phyloP scores from a whole-genome alignment of 2,329 filamentous ascomycete species.

The Cyclaneusma minus region DNA sequence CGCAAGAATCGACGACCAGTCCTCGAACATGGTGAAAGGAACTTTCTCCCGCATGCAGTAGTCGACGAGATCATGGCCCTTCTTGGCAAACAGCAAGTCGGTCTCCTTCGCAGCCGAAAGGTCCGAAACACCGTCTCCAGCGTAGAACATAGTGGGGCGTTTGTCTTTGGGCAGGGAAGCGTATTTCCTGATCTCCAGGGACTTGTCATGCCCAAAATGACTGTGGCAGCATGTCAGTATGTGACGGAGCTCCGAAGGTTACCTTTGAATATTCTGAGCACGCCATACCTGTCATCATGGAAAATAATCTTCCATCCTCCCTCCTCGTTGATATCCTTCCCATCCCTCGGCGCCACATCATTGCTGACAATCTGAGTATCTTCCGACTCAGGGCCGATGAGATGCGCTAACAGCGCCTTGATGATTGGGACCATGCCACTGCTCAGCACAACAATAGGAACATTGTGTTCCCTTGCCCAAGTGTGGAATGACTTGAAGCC shows the following conservation, averaged over 20 bases:
- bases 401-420: constrained; percentile 60
- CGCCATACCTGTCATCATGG: constrained; percentile 61
- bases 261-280: background rate
- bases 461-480: constrained; percentile 67
- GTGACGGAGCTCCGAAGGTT: constrained; percentile 5
- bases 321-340: constrained; percentile 61
- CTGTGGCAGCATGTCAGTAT: constrained; percentile 27
- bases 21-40: constrained; percentile 75
- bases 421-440: constrained; percentile 92
- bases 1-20: constrained; percentile 66
- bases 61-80: constrained; percentile 71
- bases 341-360: constrained; percentile 49
- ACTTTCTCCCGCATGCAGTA: constrained; percentile 77
- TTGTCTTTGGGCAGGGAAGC: constrained; percentile 49
- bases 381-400: constrained; percentile 59
- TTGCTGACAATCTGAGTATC: constrained; percentile 89
- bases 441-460: constrained; percentile 83
- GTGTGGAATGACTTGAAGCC: constrained; percentile 76
- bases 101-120: constrained; percentile 85
- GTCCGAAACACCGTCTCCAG: constrained; percentile 87
- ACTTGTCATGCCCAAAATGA: constrained; percentile 94
- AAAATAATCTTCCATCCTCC: constrained; percentile 79
- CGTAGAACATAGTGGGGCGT: constrained; percentile 80
- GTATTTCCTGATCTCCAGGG: constrained; percentile 77
- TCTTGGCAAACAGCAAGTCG: constrained; percentile 85